These are phyloP conservation scores for Fusarium buharicum DNA, from an alignment of 2,329 filamentous ascomycete genomes.

Conservation along the genomic window DNA sequence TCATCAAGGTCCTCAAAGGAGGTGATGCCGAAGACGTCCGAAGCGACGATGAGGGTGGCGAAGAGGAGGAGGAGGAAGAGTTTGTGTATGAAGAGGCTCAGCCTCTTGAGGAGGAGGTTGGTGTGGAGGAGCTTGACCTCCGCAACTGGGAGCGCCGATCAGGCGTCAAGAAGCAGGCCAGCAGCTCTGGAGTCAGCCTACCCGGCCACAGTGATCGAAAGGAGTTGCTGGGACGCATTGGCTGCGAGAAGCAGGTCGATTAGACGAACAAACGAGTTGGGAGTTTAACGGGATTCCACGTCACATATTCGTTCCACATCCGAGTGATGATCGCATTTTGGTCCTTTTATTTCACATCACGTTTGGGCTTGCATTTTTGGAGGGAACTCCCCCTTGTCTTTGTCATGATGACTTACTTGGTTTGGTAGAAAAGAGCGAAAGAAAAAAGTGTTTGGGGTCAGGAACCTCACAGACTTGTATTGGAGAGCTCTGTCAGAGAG, in stretches of 20 bases:
- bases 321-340: constrained; percentile 24
- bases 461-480: constrained; percentile 31
- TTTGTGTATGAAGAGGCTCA: constrained; percentile 64
- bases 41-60: constrained; percentile 79
- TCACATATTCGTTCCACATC: constrained; percentile 27
- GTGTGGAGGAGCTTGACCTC: constrained; percentile 76
- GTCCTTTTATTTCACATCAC: constrained; percentile 14
- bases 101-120: constrained; percentile 78
- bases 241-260: constrained; percentile 80
- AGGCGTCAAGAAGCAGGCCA: constrained; percentile 64
- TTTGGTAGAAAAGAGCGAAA: constrained; percentile 24
- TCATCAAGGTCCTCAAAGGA: constrained; percentile 80
- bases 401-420: constrained; percentile 11
- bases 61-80: constrained; percentile 68
- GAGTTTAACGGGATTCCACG: constrained; percentile 37
- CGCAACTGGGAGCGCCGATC: constrained; percentile 69
- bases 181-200: constrained; percentile 71
- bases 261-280: constrained; percentile 38
- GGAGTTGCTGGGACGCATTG: constrained; percentile 82
- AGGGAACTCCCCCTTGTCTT: constrained; percentile 5
- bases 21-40: constrained; percentile 83
- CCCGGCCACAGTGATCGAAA: constrained; percentile 80
- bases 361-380: constrained; percentile 25
- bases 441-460: constrained; percentile 18
- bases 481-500: constrained; percentile 18